Evolutionary conservation across 495 filamentous ascomycete genomes (phyloP).

Genomic region (Aspergillus haitiensis): DNA sequence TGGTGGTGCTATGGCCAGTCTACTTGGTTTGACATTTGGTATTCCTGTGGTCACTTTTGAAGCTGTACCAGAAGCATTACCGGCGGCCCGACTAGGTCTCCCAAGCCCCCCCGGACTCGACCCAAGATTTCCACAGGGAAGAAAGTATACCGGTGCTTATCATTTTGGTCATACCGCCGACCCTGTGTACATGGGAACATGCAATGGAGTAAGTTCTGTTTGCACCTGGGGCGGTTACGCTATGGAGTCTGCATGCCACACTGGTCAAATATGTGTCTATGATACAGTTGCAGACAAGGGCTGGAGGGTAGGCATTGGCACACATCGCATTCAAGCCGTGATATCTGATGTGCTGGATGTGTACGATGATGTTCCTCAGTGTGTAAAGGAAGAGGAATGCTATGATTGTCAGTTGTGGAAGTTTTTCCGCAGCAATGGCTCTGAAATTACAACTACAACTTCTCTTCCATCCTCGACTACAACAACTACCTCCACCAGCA

Average conservation of each 20-base stretch:
- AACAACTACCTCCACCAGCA: slow-evolving; percentile 63
- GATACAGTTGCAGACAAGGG: slow-evolving; percentile 87
- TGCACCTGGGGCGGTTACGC: slow-evolving; percentile 96
- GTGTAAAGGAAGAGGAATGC: slow-evolving; percentile 73
- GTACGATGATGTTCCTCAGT: slow-evolving; percentile 77
- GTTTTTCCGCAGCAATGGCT: slow-evolving; percentile 86
- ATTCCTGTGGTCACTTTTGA: slow-evolving; percentile 86
- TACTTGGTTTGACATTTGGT: slow-evolving; percentile 89
- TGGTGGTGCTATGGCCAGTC: slow-evolving; percentile 79
- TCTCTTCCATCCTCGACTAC: slow-evolving; percentile 53
- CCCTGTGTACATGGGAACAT: slow-evolving; percentile 90
- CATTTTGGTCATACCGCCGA: slow-evolving; percentile 97
- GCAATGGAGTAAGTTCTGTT: slow-evolving; percentile 80
- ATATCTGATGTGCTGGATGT: slow-evolving; percentile 80
- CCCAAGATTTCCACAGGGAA: slow-evolving; percentile 64
- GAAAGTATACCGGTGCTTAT: slow-evolving; percentile 73
- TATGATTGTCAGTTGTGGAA: slow-evolving; percentile 92
- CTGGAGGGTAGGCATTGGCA: slow-evolving; percentile 82
- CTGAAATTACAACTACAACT: slow-evolving; percentile 67
- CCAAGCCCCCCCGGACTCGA: slow-evolving; percentile 79
- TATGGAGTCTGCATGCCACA: slow-evolving; percentile 87
- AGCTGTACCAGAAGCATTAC: slow-evolving; percentile 84
- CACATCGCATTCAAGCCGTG: slow-evolving; percentile 80
- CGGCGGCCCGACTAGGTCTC: slow-evolving; percentile 80
- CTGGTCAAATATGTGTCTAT: slow-evolving; percentile 82